These are phyloP conservation scores for Chaetomium globosum DNA, from an alignment of 2,329 filamentous ascomycete species.

Conservation along the genomic window DNA sequence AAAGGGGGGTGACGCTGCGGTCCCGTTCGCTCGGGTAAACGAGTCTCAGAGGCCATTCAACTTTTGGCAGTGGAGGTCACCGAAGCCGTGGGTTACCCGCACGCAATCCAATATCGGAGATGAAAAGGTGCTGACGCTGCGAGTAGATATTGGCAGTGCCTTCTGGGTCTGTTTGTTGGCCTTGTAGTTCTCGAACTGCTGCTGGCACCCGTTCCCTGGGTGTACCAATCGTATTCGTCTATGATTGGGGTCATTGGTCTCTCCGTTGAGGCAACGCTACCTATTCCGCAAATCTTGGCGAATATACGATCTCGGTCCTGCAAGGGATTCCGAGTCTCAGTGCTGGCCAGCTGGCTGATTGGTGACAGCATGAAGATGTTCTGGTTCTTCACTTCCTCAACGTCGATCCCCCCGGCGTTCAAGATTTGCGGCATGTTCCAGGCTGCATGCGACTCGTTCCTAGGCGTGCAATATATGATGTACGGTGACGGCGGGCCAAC, in stretches of 20 bases:
- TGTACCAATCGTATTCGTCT: conserved; percentile 68
- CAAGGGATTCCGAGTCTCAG: conserved; percentile 75
- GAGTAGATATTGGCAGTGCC: conserved; percentile 73
- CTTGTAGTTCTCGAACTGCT: conserved; percentile 69
- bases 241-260: conserved; percentile 75
- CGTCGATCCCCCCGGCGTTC: conserved; percentile 74
- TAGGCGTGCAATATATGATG: conserved; percentile 74
- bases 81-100: conserved; percentile 59
- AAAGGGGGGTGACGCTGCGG: conserved; percentile 61
- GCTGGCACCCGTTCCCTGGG: conserved; percentile 57
- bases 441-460: conserved; percentile 71
- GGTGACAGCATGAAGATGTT: conserved; percentile 88
- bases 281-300: conserved; percentile 74
- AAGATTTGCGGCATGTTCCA: conserved; percentile 83
- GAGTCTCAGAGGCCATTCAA: conserved; percentile 65
- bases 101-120: background rate
- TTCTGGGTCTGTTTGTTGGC: conserved; percentile 66
- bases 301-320: conserved; percentile 71
- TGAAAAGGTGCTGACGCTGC: conserved; percentile 34
- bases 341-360: conserved; percentile 75
- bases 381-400: conserved; percentile 74
- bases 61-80: conserved; percentile 81
- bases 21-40: conserved; percentile 63
- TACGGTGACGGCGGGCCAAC: conserved; percentile 59
- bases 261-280: conserved; percentile 77